Evolutionary conservation across 257 asterid genomes (phyloP).

Genomic region (Solanum appendiculatum): DNA sequence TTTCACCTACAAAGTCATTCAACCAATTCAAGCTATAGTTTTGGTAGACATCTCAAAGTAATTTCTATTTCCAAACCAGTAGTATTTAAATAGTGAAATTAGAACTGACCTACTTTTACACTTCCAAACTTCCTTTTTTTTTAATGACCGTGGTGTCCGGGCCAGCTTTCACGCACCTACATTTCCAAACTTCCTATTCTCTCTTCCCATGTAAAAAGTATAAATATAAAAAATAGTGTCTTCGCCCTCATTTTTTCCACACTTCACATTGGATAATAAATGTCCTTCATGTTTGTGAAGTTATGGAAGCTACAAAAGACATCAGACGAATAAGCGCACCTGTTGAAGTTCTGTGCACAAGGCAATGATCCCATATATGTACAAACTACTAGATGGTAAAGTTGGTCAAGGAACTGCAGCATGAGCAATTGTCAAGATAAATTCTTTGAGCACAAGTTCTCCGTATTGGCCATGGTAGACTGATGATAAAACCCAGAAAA

Average conservation of each 20-base stretch:
- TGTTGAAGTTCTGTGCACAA: background rate
- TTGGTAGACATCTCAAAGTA: background rate
- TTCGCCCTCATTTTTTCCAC: background rate
- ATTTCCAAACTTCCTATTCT: background rate
- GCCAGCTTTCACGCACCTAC: too few species aligned
- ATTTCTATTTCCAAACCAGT: background rate
- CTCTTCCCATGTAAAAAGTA: background rate
- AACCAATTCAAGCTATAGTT: background rate
- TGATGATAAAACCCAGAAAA: background rate
- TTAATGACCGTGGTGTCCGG: too few species aligned
- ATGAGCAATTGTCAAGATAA: background rate
- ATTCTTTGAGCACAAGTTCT: background rate
- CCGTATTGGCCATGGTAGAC: background rate
- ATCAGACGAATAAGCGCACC: background rate
- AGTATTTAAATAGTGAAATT: background rate
- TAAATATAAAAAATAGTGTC: background rate
- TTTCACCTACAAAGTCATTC: background rate
- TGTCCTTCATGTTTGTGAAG: background rate
- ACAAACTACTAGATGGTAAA: background rate
- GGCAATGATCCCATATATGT: background rate
- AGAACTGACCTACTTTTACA: background rate
- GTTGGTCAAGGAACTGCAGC: background rate
- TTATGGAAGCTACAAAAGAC: background rate
- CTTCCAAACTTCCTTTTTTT: background rate
- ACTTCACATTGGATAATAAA: background rate